phyloP scores from a whole-genome alignment of 1,284 basidiomycete genomes.

The Rhodofomes roseus region DNA sequence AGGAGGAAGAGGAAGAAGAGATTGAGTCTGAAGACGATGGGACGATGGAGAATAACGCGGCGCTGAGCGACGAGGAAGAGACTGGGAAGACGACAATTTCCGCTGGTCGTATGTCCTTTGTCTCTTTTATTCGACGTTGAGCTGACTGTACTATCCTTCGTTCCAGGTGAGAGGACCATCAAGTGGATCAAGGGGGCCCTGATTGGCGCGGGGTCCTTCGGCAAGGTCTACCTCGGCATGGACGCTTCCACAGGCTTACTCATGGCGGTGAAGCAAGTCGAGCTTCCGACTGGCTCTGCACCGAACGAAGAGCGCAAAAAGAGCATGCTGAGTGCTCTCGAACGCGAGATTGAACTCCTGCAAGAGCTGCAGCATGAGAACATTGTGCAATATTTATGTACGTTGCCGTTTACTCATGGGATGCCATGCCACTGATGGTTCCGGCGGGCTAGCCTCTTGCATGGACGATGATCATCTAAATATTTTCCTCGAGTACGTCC shows the following conservation, averaged over 20 bases:
- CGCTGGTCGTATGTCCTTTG: constrained; percentile 49
- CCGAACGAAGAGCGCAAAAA: constrained; percentile 93
- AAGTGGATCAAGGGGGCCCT: constrained; percentile 99
- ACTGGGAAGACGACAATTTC: constrained; percentile 59
- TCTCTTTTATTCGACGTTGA: constrained; percentile 1
- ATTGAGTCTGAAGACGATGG: constrained; percentile 42
- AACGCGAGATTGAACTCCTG: constrained; percentile 94
- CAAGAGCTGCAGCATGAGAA: constrained; percentile 96
- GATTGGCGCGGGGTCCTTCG: constrained; percentile 96
- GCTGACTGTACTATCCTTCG: not conserved
- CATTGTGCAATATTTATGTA: constrained; percentile 97
- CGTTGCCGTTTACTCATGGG: constrained; percentile 24
- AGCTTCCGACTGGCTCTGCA: constrained; percentile 83
- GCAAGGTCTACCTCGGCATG: constrained; percentile 96
- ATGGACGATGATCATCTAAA: constrained; percentile 88
- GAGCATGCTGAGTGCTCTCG: constrained; percentile 92
- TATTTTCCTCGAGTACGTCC: constrained; percentile 99
- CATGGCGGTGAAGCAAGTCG: constrained; percentile 99
- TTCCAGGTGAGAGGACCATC: constrained; percentile 56
- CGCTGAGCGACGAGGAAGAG: constrained; percentile 49
- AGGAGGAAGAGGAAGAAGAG: constrained; percentile 42
- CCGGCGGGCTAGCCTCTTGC: constrained; percentile 65
- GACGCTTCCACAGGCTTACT: constrained; percentile 90
- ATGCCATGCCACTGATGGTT: not conserved
- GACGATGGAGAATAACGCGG: constrained; percentile 37